Evolutionary conservation across 352 stramenopile species (phyloP), one percentile per base, ranked within the genome.

Genomic region (Phytophthora sansomeana): DNA sequence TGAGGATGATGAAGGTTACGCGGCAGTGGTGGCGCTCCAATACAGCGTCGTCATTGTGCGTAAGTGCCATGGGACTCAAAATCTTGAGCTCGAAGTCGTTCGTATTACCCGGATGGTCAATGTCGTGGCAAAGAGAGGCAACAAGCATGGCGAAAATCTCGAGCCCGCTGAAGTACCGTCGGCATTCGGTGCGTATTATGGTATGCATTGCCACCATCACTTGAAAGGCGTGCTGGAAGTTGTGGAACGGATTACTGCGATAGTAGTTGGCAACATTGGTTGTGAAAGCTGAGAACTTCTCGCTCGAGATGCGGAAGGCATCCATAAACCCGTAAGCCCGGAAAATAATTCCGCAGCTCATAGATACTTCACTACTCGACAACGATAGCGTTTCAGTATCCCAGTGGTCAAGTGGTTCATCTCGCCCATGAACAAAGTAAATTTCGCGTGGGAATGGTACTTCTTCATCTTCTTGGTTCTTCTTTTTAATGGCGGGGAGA

Each of bases 41-140:
- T 29, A 96, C 89, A 6, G 84, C 81, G 26, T 90, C 74, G 60
- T 97, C 86, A 51, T 95, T 93, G 78, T 96, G 91, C 1, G 82
- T 91, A 26, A 94, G 73, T 4, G 90, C 89, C 64, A 96, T 81
- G 4, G 77, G 71, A n/a, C 78, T 93, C 32, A 88, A 58, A 19
- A 76, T 83, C 28, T 90, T 91, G 28, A 94, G 68, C 70, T 96
- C 79, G 65, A 97, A 96, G 64, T 88, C 82, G 59, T 97, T 97
- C 21, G 71, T 93, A 54, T 90, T 87, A 46, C 87, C 85, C 3
- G 87, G 84, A 62, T 97, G 89, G 53, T 93, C 87, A 38, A 96
- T 83, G 66, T 96, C 88, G 62, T 96, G 89, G 38, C 83, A 87
- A 30, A 95, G 64, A 5, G 85, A 81, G 2, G 81, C 83, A 5